Evolutionary conservation across 768 basidiomycete species (phyloP).

Genomic region (Rhodotorula paludigena): DNA sequence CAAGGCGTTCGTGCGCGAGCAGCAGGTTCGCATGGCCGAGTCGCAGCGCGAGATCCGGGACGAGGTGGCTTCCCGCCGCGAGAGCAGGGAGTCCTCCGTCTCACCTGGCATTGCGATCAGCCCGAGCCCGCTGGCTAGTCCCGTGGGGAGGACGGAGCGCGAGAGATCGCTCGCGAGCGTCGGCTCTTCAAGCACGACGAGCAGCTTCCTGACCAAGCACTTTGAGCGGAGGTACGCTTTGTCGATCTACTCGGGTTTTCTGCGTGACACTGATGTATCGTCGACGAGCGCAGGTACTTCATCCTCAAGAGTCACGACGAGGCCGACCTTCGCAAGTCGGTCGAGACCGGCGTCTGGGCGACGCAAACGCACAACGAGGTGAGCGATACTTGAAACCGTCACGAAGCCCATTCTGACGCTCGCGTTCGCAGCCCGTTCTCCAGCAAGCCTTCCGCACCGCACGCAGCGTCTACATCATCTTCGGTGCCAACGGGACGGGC

Average conservation of each 20-base stretch:
- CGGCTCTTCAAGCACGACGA: slow-evolving; percentile 25
- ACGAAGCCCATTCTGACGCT: slow-evolving; percentile 65
- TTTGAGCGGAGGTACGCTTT: slow-evolving; percentile 75
- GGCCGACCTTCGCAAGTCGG: slow-evolving; percentile 45
- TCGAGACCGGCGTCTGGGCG: slow-evolving; percentile 75
- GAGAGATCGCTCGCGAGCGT: slow-evolving; percentile 4
- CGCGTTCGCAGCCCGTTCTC: slow-evolving; percentile 58
- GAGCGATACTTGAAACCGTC: neutral
- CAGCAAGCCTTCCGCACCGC: slow-evolving; percentile 89
- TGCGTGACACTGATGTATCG: neutral
- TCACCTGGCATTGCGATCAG: too few relatives aligned
- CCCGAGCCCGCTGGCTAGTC: too few relatives aligned
- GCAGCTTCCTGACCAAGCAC: slow-evolving; percentile 58
- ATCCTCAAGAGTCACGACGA: slow-evolving; percentile 38
- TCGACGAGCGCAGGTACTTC: neutral
- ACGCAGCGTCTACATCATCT: slow-evolving; percentile 77
- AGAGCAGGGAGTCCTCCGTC: too few relatives aligned
- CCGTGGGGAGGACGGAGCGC: slow-evolving; percentile 20
- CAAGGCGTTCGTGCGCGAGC: slow-evolving; percentile 65
- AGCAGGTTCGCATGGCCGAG: slow-evolving; percentile 47
- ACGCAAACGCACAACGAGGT: slow-evolving; percentile 58
- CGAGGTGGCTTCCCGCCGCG: slow-evolving; percentile 4
- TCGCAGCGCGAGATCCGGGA: slow-evolving; percentile 9
- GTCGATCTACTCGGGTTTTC: neutral
- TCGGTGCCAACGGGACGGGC: slow-evolving; percentile 87